phyloP scores from a whole-genome alignment of 108 stramenopile genomes.

The Nannochloropsis gaditana region DNA sequence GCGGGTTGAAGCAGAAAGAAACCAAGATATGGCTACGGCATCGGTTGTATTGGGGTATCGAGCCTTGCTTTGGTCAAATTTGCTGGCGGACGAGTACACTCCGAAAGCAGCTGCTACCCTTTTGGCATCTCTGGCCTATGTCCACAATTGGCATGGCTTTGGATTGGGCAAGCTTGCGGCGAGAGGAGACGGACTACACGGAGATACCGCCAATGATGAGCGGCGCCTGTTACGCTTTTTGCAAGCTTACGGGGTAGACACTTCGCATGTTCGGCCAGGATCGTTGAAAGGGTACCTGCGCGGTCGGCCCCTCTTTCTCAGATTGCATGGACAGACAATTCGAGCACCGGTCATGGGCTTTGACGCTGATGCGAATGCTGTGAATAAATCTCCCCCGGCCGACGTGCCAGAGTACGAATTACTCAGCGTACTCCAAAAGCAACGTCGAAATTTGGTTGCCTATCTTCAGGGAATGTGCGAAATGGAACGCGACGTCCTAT shows the following conservation, averaged over 20 bases:
- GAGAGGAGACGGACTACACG: neutral
- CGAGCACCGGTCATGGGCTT: slow-evolving; percentile 23
- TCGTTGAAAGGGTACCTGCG: slow-evolving; percentile 20
- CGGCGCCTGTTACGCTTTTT: slow-evolving; percentile 29
- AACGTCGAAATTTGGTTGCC: slow-evolving; percentile 22
- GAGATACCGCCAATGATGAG: slow-evolving; percentile 4
- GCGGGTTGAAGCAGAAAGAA: slow-evolving; percentile 22
- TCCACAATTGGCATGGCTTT: slow-evolving; percentile 36
- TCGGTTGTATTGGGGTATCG: slow-evolving; percentile 27
- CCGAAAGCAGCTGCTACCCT: slow-evolving; percentile 21
- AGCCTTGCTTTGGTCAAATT: slow-evolving; percentile 31
- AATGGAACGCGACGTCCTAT: slow-evolving; percentile 8
- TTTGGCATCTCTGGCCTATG: slow-evolving; percentile 22
- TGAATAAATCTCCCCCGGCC: slow-evolving; percentile 21
- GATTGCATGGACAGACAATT: slow-evolving; percentile 22
- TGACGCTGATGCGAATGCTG: slow-evolving; percentile 5
- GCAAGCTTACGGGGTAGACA: slow-evolving; percentile 36
- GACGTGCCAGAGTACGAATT: slow-evolving; percentile 33
- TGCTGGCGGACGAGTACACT: slow-evolving; percentile 21
- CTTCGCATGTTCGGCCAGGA: slow-evolving; percentile 20
- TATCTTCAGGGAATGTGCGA: neutral
- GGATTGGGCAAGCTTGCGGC: slow-evolving; percentile 29
- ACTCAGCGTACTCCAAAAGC: slow-evolving; percentile 23
- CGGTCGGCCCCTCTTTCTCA: slow-evolving; percentile 21
- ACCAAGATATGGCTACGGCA: slow-evolving; percentile 28